These are phyloP conservation scores for Helminthosporium solani DNA, from an alignment of 2,329 filamentous ascomycete genomes.

Conservation along the genomic window DNA sequence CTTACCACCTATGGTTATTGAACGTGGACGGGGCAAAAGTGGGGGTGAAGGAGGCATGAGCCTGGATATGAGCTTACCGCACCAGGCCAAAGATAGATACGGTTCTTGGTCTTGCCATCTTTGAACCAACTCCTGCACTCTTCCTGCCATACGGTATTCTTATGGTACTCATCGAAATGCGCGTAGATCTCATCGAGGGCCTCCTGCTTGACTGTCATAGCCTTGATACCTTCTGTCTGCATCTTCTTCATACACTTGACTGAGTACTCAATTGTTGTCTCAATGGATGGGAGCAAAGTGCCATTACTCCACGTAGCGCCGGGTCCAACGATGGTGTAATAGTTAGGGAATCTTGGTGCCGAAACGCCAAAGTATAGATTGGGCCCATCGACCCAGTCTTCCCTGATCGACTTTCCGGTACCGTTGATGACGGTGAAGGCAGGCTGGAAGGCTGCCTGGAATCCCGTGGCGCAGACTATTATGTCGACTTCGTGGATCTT, in stretches of 20 bases:
- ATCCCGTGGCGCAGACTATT: slow-evolving; percentile 37
- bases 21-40: not conserved
- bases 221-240: slow-evolving; percentile 34
- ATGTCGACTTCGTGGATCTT: slow-evolving; percentile 35
- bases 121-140: slow-evolving; percentile 41
- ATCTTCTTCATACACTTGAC: slow-evolving; percentile 38
- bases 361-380: slow-evolving; percentile 47
- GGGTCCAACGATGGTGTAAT: slow-evolving; percentile 47
- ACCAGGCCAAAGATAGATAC: slow-evolving; percentile 36
- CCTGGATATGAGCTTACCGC: slow-evolving; percentile 31
- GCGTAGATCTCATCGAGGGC: slow-evolving; percentile 33
- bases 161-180: slow-evolving; percentile 34
- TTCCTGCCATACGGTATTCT: slow-evolving; percentile 35
- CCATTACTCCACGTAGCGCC: slow-evolving; percentile 49
- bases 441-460: slow-evolving; percentile 43
- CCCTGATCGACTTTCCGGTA: slow-evolving; percentile 37
- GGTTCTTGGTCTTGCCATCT: slow-evolving; percentile 34
- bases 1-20: slow-evolving; percentile 7
- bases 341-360: slow-evolving; percentile 48
- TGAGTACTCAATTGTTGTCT: slow-evolving; percentile 43
- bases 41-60: too few species aligned
- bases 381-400: slow-evolving; percentile 44
- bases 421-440: slow-evolving; percentile 47
- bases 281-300: slow-evolving; percentile 47
- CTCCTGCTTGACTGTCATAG: slow-evolving; percentile 34